Evolutionary conservation across 306 rosid species (phyloP).

Genomic region (Castanospermum australe): DNA sequence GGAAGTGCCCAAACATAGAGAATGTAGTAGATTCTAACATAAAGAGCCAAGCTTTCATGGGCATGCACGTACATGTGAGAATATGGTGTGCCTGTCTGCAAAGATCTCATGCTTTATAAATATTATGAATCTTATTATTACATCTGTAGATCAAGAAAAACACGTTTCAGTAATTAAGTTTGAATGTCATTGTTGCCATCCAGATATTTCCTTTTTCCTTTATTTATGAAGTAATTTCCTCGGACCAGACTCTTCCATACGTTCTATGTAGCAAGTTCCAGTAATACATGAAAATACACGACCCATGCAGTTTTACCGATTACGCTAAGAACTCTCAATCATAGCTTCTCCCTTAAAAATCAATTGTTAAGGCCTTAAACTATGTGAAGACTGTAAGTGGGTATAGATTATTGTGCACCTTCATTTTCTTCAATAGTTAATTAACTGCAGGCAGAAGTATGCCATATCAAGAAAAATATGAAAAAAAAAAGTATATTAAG

Average conservation of each 20-base stretch:
- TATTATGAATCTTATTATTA: neutral
- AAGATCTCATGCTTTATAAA: neutral
- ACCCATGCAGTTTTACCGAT: neutral
- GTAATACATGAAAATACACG: neutral
- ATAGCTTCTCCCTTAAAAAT: neutral
- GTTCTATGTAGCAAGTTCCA: neutral
- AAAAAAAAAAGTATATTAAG: neutral
- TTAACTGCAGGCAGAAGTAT: neutral
- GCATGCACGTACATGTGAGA: neutral
- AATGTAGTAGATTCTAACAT: neutral
- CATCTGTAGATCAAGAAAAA: neutral
- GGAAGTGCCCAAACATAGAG: neutral
- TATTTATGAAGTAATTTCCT: conserved; percentile 9
- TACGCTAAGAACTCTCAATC: neutral
- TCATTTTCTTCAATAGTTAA: neutral
- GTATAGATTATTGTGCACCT: neutral
- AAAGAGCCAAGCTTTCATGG: neutral
- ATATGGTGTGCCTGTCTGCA: neutral
- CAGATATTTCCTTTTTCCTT: conserved; percentile 9
- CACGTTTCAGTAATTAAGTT: neutral
- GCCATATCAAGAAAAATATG: neutral
- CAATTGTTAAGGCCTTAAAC: neutral
- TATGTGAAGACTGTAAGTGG: neutral
- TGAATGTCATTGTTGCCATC: neutral
- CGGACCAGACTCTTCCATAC: conserved; percentile 1